These are phyloP conservation scores for Trichosporon sp. DNA, from an alignment of 1,284 basidiomycete species.

Conservation along the genomic window DNA sequence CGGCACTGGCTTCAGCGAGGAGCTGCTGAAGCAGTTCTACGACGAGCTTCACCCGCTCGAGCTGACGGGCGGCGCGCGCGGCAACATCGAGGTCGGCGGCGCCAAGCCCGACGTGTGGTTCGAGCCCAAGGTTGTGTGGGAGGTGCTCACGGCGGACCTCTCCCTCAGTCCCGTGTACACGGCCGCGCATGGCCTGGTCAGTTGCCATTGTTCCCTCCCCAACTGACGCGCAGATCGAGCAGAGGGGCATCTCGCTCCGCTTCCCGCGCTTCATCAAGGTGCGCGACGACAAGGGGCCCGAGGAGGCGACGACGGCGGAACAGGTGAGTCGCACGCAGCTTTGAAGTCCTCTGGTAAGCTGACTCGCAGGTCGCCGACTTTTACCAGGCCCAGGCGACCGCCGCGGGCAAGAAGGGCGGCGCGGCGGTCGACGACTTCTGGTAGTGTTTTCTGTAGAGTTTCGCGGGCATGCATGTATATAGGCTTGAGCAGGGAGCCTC, in stretches of 20 bases:
- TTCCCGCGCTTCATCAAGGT: constrained; percentile 92
- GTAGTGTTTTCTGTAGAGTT: constrained; percentile 19
- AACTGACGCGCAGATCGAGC: constrained; percentile 60
- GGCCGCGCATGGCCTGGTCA: constrained; percentile 87
- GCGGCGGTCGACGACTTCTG: constrained; percentile 76
- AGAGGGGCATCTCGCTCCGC: constrained; percentile 85
- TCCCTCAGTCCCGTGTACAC: constrained; percentile 96
- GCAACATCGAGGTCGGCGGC: constrained; percentile 76
- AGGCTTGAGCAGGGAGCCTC: no score
- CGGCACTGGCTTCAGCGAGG: constrained; percentile 96
- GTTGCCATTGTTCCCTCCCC: constrained; percentile 35
- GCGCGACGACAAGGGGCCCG: constrained; percentile 86
- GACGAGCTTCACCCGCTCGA: constrained; percentile 77
- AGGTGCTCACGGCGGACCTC: constrained; percentile 94
- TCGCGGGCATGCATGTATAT: not conserved
- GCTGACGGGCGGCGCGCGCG: constrained; percentile 52
- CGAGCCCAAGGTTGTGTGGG: constrained; percentile 93
- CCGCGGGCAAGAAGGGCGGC: constrained; percentile 60
- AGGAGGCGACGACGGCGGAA: constrained; percentile 87
- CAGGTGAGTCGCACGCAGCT: constrained; percentile 53
- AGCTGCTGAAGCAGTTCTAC: constrained; percentile 76
- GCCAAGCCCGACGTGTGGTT: constrained; percentile 95
- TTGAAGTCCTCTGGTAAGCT: not conserved
- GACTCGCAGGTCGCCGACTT: constrained; percentile 78
- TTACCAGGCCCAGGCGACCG: constrained; percentile 83